Base-by-base conservation (phyloP, 1,284 basidiomycete species). In the Calocybe gambosa region DNA sequence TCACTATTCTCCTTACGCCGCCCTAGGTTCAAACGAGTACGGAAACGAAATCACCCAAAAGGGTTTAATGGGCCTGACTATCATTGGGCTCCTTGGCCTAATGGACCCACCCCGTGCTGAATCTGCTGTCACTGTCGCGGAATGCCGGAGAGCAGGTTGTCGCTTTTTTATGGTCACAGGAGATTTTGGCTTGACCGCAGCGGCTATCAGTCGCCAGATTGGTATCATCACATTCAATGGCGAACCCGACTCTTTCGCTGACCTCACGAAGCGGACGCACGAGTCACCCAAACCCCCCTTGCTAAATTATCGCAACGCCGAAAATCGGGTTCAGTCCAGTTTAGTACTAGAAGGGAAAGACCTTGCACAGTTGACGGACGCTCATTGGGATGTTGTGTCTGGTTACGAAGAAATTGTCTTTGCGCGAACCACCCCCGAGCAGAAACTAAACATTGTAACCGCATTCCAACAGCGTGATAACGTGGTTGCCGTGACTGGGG, bases 321-420 rank as follows among this genome's bases (percentile, higher is more conserved):
- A 40, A n/a, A 53, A 55, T 36, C 44, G 51, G 3, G 49, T 51
- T 19, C 46, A 41, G 8, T 34, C 43, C 9, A 50, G 49, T 20
- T 36, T 55, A 2, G 53, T 55, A n/a, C 39, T 55, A 7, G 51
- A 53, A 46, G 53, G 53, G 4, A 53, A 46, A 36, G 51, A 55
- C 38, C 16, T 55, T 26, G 8, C 47, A 5, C 45, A 46, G 13
- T 45, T 55, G 28, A 43, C 40, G 1, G 51, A 53, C 13, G 8
- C 12, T 20, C 51, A 53, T 19, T 55, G 53, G 53, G 45, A 55
- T 6, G 37, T 55, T 6, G 46, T 47, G 9, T 43, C 51, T 34
- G 63, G 70, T 42, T 86, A 81, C 59, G 69, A 76, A 23, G 85
- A 87, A 58, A 73, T 87, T 46, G 83, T 87, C 6, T 88, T 88